phyloP scores from a whole-genome alignment of 2,329 filamentous ascomycete species.

The Phyllosticta capitalensis region DNA sequence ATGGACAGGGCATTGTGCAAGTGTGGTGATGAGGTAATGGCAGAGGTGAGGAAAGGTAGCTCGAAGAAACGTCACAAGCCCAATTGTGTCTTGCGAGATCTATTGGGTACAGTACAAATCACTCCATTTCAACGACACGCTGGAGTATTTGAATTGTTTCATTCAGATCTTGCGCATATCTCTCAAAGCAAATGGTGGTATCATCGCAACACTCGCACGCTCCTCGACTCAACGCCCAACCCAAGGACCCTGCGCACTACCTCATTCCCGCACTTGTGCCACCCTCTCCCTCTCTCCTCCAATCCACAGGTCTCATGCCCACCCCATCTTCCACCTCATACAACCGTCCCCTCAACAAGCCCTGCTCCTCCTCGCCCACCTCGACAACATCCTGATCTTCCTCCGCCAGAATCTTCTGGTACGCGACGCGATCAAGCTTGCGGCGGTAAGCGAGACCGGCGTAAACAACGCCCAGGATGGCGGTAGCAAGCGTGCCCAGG shows the following conservation, averaged over 20 bases:
- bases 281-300: background rate
- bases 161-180: no score
- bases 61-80: no score
- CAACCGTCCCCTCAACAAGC: background rate
- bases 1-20: no score
- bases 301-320: background rate
- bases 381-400: conserved; percentile 6
- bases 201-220: background rate
- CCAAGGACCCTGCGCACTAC: background rate
- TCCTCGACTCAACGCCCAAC: background rate
- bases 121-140: no score
- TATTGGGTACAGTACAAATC: no score
- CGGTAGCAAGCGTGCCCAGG: background rate
- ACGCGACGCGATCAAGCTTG: background rate
- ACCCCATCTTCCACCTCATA: background rate
- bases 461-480: background rate
- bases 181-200: background rate
- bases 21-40: no score
- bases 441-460: background rate
- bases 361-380: conserved; percentile 3
- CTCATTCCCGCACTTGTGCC: background rate
- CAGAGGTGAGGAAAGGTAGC: no score
- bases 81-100: no score
- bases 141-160: no score
- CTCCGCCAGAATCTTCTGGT: conserved; percentile 1